phyloP scores from a whole-genome alignment of 2,329 filamentous ascomycete genomes.

The Phaeoacremonium minimum region DNA sequence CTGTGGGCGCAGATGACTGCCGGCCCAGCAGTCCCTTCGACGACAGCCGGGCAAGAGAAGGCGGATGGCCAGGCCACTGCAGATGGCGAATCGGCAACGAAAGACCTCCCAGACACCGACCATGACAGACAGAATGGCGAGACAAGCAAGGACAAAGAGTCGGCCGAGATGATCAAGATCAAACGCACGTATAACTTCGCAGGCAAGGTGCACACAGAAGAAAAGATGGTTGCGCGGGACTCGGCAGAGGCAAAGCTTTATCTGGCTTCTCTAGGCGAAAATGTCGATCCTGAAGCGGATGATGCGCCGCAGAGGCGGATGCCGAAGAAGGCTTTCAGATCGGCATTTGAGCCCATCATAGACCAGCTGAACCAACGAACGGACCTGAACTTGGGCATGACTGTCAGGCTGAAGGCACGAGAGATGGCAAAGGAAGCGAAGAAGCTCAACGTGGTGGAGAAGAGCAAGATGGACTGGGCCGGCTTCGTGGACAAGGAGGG shows the following conservation, averaged over 20 bases:
- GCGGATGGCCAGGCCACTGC: constrained; percentile 1
- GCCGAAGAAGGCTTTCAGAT: constrained; percentile 55
- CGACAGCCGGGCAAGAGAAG: constrained; percentile 1
- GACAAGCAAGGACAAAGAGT: constrained; percentile 11
- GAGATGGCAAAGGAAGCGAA: constrained; percentile 43
- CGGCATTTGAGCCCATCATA: constrained; percentile 55
- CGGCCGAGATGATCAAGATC: constrained; percentile 51
- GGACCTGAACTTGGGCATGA: constrained; percentile 56
- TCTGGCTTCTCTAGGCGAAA: constrained; percentile 44
- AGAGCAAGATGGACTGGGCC: constrained; percentile 70
- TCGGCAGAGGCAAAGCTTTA: constrained; percentile 64
- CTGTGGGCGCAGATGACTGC: constrained; percentile 65
- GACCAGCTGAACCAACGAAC: constrained; percentile 38
- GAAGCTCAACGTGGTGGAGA: constrained; percentile 68
- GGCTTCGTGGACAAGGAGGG: constrained; percentile 68
- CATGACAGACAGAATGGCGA: constrained; percentile 10
- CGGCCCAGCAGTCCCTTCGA: constrained; percentile 27
- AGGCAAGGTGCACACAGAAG: constrained; percentile 66
- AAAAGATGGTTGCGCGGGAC: constrained; percentile 62
- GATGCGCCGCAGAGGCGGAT: constrained; percentile 33
- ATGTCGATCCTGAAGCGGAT: constrained; percentile 17
- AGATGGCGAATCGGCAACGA: constrained; percentile 7
- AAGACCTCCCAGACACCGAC: constrained; percentile 6
- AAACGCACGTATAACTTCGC: constrained; percentile 73
- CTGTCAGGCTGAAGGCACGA: constrained; percentile 40